A percentile compares a stretch with the other conserved stretches of the same genome.
Evolutionary conservation across 2,329 filamentous ascomycete species (phyloP).

Genomic region (Alternaria infectoria): DNA sequence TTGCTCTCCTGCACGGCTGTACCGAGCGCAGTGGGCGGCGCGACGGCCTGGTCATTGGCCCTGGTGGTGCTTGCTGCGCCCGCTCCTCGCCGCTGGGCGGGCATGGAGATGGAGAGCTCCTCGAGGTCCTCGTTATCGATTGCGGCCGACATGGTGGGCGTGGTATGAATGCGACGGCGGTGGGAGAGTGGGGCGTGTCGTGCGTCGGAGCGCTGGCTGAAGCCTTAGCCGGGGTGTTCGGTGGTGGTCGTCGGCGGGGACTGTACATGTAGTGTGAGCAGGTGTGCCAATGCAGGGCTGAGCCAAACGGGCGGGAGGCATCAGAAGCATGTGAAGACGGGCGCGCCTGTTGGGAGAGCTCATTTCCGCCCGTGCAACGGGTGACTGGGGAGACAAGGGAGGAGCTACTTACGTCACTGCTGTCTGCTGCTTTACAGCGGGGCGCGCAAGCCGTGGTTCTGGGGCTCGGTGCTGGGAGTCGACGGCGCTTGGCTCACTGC

Average conservation of each 20-base stretch:
- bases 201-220: slow-evolving; percentile 2
- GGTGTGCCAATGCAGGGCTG: slow-evolving; percentile 11
- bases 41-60: slow-evolving; percentile 43
- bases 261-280: slow-evolving; percentile 9
- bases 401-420: slow-evolving; percentile 14
- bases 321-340: slow-evolving; percentile 5
- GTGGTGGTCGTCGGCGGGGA: slow-evolving; percentile 3
- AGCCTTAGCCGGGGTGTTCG: slow-evolving; percentile 1
- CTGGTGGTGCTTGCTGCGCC: slow-evolving; percentile 36
- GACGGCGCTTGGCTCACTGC: slow-evolving; percentile 18
- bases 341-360: slow-evolving; percentile 1
- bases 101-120: slow-evolving; percentile 74
- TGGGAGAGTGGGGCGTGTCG: not conserved
- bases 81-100: slow-evolving; percentile 63
- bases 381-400: not conserved
- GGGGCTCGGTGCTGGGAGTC: not conserved
- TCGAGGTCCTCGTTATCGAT: slow-evolving; percentile 77
- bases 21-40: slow-evolving; percentile 32
- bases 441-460: slow-evolving; percentile 16
- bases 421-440: slow-evolving; percentile 7
- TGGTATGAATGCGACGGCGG: not conserved
- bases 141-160: slow-evolving; percentile 46
- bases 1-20: slow-evolving; percentile 46
- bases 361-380: not conserved
- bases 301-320: not conserved